Evolutionary conservation across 169 alveolate genomes (phyloP), one percentile per base, ranked within the genome.

Genomic region (Plasmodium chabaudi): DNA sequence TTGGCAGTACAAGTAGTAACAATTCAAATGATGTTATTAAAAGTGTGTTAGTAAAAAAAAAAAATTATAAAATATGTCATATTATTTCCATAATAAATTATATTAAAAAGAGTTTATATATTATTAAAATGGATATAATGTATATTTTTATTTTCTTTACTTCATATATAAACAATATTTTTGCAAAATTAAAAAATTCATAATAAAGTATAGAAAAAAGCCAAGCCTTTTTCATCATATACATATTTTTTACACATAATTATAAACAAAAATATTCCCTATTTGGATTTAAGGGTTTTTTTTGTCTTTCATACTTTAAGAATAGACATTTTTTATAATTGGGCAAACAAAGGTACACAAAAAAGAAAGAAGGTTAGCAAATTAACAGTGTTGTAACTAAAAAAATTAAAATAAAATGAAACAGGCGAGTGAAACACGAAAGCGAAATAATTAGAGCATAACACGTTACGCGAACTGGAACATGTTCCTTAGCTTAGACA

Each of bases 71-170:
- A 42, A 10, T 65, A 7, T 56, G 23, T 23, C 17, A 42, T 67
- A 71, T 47, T 15, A 67, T 79, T 65, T 67, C 82, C 10, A 67
- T 71, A 57, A 79, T 79, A 15, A 56, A 27, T 25, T 44, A 65
- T 56, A 23, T 79, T 49, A 64, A 47, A 49, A 60, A 64, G 49
- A 19, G 47, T 25, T 27, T 79, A 9, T 44, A 67, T 67, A 56
- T 79, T 47, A 46, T 74, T 68, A 63, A 59, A 21, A 74, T 74
- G 88, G 88, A 74, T 42, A 21, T 67, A 13, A 19, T 79, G 10
- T 79, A 79, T 61, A 67, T 79, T 51, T 79, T 53, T 67, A 70
- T 79, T 59, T 79, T 67, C 68, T 79, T 65, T 23, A 39, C 47
- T 4, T 67, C 89, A 9, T 79, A 67, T 47, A 49, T 79, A 51